Percentiles rank a stretch among this genome's conserved stretches.
Evolutionary conservation across 495 filamentous ascomycete genomes (phyloP).

Genomic region (Aspergillus heteromorphus): DNA sequence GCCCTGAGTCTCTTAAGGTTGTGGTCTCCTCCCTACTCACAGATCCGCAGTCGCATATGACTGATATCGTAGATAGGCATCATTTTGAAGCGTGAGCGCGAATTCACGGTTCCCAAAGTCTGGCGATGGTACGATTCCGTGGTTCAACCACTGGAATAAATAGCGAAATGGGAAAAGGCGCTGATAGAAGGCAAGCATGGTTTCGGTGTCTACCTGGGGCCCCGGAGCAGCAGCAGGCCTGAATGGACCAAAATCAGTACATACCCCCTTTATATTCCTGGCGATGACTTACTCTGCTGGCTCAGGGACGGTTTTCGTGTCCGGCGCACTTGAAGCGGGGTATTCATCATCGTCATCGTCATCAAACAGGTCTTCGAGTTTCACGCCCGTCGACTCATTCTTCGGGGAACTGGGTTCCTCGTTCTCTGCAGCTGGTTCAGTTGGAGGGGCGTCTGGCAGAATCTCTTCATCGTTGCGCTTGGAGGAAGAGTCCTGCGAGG

Average conservation of each 20-base stretch:
- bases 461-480: slow-evolving; percentile 31
- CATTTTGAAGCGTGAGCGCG: slow-evolving; percentile 83
- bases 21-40: slow-evolving; percentile 39
- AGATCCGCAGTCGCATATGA: slow-evolving; percentile 81
- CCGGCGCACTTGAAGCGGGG: slow-evolving; percentile 49
- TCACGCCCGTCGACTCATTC: slow-evolving; percentile 44
- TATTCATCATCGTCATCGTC: slow-evolving; percentile 74
- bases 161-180: slow-evolving; percentile 93
- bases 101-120: slow-evolving; percentile 95
- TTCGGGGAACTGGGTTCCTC: slow-evolving; percentile 17
- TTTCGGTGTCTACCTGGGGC: slow-evolving; percentile 63
- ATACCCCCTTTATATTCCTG: too few species aligned
- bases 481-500: slow-evolving; percentile 26
- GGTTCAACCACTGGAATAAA: slow-evolving; percentile 97
- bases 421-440: slow-evolving; percentile 13
- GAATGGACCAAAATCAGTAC: slow-evolving; percentile 8
- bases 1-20: neutral
- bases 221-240: slow-evolving; percentile 22
- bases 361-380: slow-evolving; percentile 77
- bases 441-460: slow-evolving; percentile 36
- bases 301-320: slow-evolving; percentile 32
- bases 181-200: slow-evolving; percentile 89
- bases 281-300: slow-evolving; percentile 33
- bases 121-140: slow-evolving; percentile 74
- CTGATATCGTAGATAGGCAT: slow-evolving; percentile 88